These are phyloP conservation scores for Amanita molliuscula DNA, from an alignment of 768 basidiomycete species.

Conservation along the genomic window DNA sequence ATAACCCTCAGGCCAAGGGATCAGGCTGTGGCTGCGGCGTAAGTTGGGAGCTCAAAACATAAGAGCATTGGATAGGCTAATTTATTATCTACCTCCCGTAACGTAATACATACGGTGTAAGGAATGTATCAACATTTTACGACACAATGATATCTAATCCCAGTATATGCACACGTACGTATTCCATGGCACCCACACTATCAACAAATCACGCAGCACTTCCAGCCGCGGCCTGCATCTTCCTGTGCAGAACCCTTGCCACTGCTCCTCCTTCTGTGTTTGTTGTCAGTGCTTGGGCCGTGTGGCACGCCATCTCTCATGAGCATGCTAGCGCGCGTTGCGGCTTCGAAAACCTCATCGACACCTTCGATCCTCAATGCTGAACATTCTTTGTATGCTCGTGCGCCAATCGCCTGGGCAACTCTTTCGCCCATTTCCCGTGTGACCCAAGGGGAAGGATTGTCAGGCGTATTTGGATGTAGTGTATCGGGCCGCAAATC, in stretches of 20 bases:
- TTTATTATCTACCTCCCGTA: background rate
- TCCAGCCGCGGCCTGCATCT: constrained; percentile 45
- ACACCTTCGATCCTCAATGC: constrained; percentile 86
- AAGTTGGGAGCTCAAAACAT: constrained; percentile 81
- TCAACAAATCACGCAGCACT: constrained; percentile 65
- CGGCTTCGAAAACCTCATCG: constrained; percentile 96
- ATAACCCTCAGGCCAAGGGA: constrained; percentile 88
- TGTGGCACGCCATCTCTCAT: constrained; percentile 77
- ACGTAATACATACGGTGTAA: background rate
- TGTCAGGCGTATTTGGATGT: constrained; percentile 34
- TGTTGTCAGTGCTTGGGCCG: constrained; percentile 23
- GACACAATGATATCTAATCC: constrained; percentile 5
- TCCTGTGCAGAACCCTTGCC: constrained; percentile 31
- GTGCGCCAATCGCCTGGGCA: constrained; percentile 77
- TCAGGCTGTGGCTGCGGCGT: constrained; percentile 92
- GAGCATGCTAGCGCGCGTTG: constrained; percentile 93
- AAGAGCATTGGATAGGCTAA: background rate
- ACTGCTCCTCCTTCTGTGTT: constrained; percentile 44
- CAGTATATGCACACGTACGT: background rate
- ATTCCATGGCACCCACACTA: background rate
- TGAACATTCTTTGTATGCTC: constrained; percentile 92
- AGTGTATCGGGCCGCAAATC: constrained; percentile 67
- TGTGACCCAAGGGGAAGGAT: constrained; percentile 49
- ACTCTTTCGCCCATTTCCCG: constrained; percentile 74
- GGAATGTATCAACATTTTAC: background rate